These are phyloP conservation scores for Suhomyces sp. DNA, from an alignment of 805 yeast species.

Conservation along the genomic window DNA sequence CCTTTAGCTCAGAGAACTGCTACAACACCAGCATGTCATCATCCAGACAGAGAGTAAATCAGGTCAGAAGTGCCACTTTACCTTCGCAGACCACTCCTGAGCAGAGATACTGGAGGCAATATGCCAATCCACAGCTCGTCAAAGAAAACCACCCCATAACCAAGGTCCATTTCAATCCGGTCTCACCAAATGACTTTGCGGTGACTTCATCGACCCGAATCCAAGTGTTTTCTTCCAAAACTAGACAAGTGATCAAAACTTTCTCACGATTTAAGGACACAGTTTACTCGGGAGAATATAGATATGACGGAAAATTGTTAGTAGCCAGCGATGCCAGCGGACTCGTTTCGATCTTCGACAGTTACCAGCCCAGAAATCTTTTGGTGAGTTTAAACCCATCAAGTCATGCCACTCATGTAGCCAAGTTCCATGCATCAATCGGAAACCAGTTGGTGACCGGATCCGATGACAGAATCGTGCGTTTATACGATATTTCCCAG, in stretches of 20 bases:
- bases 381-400: slow-evolving; percentile 81
- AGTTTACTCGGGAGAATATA: slow-evolving; percentile 86
- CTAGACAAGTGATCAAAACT: slow-evolving; percentile 85
- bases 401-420: slow-evolving; percentile 86
- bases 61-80: slow-evolving; percentile 67
- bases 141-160: slow-evolving; percentile 92
- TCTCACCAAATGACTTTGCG: slow-evolving; percentile 86
- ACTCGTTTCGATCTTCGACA: slow-evolving; percentile 84
- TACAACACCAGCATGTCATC: slow-evolving; percentile 61
- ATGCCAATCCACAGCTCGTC: slow-evolving; percentile 77
- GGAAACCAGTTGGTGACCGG: slow-evolving; percentile 79
- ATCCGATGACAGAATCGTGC: slow-evolving; percentile 83
- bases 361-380: slow-evolving; percentile 72
- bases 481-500: slow-evolving; percentile 84
- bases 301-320: slow-evolving; percentile 85
- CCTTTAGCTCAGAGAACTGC: not conserved
- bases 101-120: slow-evolving; percentile 91
- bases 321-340: slow-evolving; percentile 97
- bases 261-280: slow-evolving; percentile 86
- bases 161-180: slow-evolving; percentile 84
- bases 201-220: slow-evolving; percentile 88
- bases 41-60: slow-evolving; percentile 58
- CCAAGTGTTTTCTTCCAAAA: slow-evolving; percentile 90
- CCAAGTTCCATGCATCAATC: slow-evolving; percentile 80
- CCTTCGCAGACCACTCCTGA: slow-evolving; percentile 89